These are phyloP conservation scores for Berkeleyomyces basicola DNA, from an alignment of 2,329 filamentous ascomycete genomes.

Conservation along the genomic window DNA sequence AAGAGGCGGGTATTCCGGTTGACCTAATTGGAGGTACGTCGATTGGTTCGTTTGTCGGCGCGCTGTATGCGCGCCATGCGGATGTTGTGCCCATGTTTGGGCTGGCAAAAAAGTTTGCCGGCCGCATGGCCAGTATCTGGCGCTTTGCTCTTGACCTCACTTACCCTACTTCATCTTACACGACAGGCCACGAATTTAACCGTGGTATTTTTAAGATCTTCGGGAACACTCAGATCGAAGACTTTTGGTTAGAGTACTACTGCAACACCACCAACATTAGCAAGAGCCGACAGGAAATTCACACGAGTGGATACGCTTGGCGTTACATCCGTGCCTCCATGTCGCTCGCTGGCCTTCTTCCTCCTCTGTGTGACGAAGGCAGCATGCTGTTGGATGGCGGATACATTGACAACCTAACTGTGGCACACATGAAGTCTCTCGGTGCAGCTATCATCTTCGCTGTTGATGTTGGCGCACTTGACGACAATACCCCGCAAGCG, in stretches of 20 bases:
- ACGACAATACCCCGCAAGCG: slow-evolving; percentile 78
- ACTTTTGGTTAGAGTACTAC: slow-evolving; percentile 98
- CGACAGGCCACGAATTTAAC: slow-evolving; percentile 97
- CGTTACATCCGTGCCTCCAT: slow-evolving; percentile 92
- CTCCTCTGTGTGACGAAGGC: slow-evolving; percentile 89
- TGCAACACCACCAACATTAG: slow-evolving; percentile 99
- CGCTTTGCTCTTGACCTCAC: slow-evolving; percentile 92
- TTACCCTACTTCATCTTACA: slow-evolving; percentile 92
- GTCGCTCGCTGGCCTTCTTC: slow-evolving; percentile 83
- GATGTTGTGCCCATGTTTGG: slow-evolving; percentile 96
- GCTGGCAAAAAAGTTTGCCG: slow-evolving; percentile 89
- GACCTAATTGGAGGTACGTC: slow-evolving; percentile 92
- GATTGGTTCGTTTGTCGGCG: slow-evolving; percentile 89
- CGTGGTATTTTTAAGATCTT: slow-evolving; percentile 98
- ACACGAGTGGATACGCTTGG: slow-evolving; percentile 95
- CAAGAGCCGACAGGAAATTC: slow-evolving; percentile 79
- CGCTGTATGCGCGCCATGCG: slow-evolving; percentile 85
- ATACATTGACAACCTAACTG: slow-evolving; percentile 93
- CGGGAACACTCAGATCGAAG: slow-evolving; percentile 90
- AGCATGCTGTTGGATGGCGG: slow-evolving; percentile 93
- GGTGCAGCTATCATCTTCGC: slow-evolving; percentile 92
- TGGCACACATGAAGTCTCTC: slow-evolving; percentile 89
- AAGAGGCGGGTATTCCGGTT: slow-evolving; percentile 91
- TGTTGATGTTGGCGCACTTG: slow-evolving; percentile 80
- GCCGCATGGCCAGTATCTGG: slow-evolving; percentile 99